These are phyloP conservation scores for Diplodia corticola DNA, from an alignment of 2,329 filamentous ascomycete species.

Conservation along the genomic window DNA sequence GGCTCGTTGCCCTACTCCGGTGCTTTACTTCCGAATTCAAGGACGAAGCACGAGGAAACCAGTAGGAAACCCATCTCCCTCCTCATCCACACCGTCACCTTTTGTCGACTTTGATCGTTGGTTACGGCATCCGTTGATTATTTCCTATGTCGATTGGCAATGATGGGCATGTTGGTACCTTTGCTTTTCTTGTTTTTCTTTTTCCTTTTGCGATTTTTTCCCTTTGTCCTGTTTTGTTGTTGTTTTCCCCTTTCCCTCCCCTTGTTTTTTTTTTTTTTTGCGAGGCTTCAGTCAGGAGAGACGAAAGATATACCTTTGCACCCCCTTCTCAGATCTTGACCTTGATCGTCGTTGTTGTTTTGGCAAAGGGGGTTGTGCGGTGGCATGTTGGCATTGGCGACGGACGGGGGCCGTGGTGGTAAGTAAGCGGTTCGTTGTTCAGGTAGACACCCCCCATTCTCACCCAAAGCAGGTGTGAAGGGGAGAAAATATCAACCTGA, in stretches of 20 bases:
- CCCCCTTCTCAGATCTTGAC: not conserved
- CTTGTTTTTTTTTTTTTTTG: no score
- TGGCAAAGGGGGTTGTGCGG: not conserved
- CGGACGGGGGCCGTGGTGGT: not conserved
- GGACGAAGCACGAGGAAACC: not conserved
- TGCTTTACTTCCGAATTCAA: not conserved
- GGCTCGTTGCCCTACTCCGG: not conserved
- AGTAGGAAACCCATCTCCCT: not conserved
- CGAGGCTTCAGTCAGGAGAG: not conserved
- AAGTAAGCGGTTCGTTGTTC: not conserved
- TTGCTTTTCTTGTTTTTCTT: not conserved
- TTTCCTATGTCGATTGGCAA: slow-evolving; percentile 16
- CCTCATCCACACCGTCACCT: not conserved
- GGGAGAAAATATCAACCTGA: not conserved
- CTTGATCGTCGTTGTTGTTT: not conserved
- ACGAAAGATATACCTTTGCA: slow-evolving; percentile 1
- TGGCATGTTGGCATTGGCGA: not conserved
- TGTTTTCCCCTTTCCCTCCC: not conserved
- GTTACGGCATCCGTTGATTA: not conserved
- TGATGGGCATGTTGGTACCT: slow-evolving; percentile 19
- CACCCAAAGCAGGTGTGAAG: not conserved
- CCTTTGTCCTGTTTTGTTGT: not conserved
- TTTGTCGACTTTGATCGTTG: not conserved
- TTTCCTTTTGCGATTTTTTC: not conserved
- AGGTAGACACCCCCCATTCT: not conserved